Conservation (phyloP, 139 green algal species). For the Coelastrella sp. region DNA sequence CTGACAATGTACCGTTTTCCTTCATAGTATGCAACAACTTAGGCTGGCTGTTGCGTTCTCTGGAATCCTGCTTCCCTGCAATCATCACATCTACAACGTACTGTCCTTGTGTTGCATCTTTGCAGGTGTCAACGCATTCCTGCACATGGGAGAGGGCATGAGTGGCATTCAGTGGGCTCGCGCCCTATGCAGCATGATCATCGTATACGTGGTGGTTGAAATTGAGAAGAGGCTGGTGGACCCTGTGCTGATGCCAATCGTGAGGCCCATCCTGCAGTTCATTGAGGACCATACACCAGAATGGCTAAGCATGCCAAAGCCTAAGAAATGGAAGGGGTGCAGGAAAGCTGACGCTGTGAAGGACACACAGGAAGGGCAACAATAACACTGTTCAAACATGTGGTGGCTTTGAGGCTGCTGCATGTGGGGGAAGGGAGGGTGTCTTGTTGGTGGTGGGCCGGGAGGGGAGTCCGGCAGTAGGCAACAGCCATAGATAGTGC, state of each 20-base stretch:
- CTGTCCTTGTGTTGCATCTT: no score
- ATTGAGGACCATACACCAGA: conserved; percentile 9
- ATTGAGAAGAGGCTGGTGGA: conserved; percentile 43
- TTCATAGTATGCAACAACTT: no score
- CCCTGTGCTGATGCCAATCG: conserved; percentile 36
- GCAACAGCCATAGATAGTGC: no score
- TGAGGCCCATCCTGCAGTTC: conserved; percentile 30
- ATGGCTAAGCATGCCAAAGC: conserved; percentile 24
- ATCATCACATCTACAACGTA: no score
- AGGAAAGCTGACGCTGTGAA: neutral
- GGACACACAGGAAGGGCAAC: neutral
- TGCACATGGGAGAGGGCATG: conserved; percentile 45
- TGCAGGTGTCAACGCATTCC: conserved; percentile 33
- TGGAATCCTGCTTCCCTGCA: no score
- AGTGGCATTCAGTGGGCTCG: conserved; percentile 34
- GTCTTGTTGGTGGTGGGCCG: no score
- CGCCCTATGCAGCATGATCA: conserved; percentile 31
- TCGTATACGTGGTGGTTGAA: conserved; percentile 40
- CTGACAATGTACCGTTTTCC: neutral
- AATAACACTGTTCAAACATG: no score
- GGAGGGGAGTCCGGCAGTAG: no score
- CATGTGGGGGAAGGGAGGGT: no score
- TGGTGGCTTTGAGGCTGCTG: no score
- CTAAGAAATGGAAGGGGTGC: neutral
- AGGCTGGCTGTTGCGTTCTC: no score